phyloP scores from a whole-genome alignment of 192 early-diverging fungal genomes.

The Coemansia sp. region DNA sequence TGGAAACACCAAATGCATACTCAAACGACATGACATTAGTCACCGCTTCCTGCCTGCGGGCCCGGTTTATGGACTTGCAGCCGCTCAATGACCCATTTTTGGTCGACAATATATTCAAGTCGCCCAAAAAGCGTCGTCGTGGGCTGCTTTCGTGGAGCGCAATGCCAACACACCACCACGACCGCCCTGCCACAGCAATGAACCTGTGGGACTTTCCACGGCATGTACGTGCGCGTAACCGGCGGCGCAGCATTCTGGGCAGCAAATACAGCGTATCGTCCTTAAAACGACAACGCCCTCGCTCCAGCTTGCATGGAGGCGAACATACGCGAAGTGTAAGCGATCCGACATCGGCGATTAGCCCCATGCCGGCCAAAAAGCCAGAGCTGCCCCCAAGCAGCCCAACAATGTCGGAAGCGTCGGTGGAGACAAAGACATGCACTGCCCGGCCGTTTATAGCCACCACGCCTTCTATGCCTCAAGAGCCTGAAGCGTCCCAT shows the following conservation, averaged over 20 bases:
- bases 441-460: conserved; percentile 12
- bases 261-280: conserved; percentile 40
- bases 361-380: conserved; percentile 3
- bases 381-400: background rate
- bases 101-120: conserved; percentile 52
- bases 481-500: conserved; percentile 2
- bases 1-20: conserved; percentile 13
- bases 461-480: background rate
- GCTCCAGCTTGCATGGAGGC: conserved; percentile 2
- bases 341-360: conserved; percentile 36
- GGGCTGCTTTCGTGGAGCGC: conserved; percentile 47
- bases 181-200: background rate
- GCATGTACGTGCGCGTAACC: conserved; percentile 31
- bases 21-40: conserved; percentile 36
- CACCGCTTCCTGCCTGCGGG: conserved; percentile 17
- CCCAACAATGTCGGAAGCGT: conserved; percentile 3
- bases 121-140: conserved; percentile 40
- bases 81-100: conserved; percentile 48
- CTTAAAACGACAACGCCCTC: conserved; percentile 21
- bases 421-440: conserved; percentile 3
- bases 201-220: conserved; percentile 33
- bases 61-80: conserved; percentile 36
- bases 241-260: conserved; percentile 44
- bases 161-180: conserved; percentile 11
- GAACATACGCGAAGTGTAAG: conserved; percentile 39